Evolutionary conservation across 352 stramenopile genomes (phyloP).

Genomic region (Blastocystis sp.): DNA sequence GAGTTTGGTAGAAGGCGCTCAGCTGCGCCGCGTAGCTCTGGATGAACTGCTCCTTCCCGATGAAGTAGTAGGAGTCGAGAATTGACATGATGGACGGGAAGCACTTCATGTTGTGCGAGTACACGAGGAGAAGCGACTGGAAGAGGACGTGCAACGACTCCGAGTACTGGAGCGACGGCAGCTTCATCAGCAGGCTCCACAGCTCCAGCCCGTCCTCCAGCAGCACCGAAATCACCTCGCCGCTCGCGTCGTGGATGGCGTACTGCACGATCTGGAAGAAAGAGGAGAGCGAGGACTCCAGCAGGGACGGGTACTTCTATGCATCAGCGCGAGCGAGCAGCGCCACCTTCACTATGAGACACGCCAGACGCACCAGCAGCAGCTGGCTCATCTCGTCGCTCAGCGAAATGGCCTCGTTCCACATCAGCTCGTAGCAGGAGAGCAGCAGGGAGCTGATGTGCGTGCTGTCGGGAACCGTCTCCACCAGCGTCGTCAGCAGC

Average conservation of each 20-base stretch:
- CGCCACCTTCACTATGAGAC: background rate
- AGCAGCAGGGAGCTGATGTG: background rate
- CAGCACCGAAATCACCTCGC: background rate
- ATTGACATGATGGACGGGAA: conserved; percentile 18
- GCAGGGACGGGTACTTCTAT: background rate
- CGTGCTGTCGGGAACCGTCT: background rate
- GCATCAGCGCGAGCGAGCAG: background rate
- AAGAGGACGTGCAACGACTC: conserved; percentile 27
- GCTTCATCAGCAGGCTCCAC: conserved; percentile 18
- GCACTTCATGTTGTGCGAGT: conserved; percentile 49
- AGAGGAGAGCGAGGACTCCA: background rate
- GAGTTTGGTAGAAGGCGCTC: background rate
- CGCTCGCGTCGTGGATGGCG: background rate
- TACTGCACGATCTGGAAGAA: conserved; percentile 32
- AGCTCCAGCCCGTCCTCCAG: conserved; percentile 55
- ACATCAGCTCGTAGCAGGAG: conserved; percentile 6
- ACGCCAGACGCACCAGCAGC: conserved; percentile 11
- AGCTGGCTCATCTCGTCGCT: conserved; percentile 7
- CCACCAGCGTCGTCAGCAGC: background rate
- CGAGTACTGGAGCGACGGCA: background rate
- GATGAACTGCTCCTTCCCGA: conserved; percentile 11
- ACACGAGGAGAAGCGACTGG: background rate
- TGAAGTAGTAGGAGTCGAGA: conserved; percentile 21
- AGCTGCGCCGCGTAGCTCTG: background rate
- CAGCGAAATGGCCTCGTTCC: background rate